A percentile compares a stretch with the other conserved stretches of the same genome.
These are phyloP conservation scores for Amesomyces nigricolor DNA, from an alignment of 2,329 filamentous ascomycete genomes.

Conservation along the genomic window DNA sequence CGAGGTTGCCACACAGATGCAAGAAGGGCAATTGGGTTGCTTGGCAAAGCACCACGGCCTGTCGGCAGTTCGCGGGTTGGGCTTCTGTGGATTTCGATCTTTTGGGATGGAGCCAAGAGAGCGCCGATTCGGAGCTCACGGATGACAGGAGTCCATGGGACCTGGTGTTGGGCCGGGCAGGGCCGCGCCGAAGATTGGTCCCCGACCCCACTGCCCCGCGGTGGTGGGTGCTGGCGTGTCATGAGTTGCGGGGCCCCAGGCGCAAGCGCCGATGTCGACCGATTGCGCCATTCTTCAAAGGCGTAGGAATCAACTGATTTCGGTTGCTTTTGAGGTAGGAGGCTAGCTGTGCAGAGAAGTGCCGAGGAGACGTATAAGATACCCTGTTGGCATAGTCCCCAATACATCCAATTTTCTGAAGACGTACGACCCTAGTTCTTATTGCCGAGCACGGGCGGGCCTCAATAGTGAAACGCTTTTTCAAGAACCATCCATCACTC, in stretches of 20 bases:
- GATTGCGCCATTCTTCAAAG: slow-evolving; percentile 33
- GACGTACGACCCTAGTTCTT: not conserved
- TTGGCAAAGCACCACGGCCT: not conserved
- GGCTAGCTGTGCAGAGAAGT: slow-evolving; percentile 2
- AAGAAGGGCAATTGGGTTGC: too few species aligned
- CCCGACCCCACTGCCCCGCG: slow-evolving; percentile 15
- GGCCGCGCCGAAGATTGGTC: slow-evolving; percentile 8
- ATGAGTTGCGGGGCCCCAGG: slow-evolving; percentile 18
- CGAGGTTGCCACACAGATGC: too few species aligned
- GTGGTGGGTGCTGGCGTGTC: not conserved
- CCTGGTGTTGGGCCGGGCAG: not conserved
- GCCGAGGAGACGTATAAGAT: slow-evolving; percentile 12
- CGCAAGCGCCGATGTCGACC: slow-evolving; percentile 27
- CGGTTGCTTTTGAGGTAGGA: not conserved
- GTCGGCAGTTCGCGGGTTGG: not conserved
- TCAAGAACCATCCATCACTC: not conserved
- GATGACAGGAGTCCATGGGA: not conserved
- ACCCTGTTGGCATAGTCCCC: slow-evolving; percentile 13
- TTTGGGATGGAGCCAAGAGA: not conserved
- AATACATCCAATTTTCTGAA: slow-evolving; percentile 5
- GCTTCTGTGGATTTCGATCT: not conserved
- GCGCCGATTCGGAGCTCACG: not conserved
- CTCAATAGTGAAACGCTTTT: not conserved
- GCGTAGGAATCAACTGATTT: slow-evolving; percentile 12
- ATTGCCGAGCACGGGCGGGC: not conserved